Percentiles rank a stretch among this genome's conserved stretches.
These are phyloP conservation scores for Tulasnella sp. DNA, from an alignment of 768 basidiomycete species.

Conservation along the genomic window DNA sequence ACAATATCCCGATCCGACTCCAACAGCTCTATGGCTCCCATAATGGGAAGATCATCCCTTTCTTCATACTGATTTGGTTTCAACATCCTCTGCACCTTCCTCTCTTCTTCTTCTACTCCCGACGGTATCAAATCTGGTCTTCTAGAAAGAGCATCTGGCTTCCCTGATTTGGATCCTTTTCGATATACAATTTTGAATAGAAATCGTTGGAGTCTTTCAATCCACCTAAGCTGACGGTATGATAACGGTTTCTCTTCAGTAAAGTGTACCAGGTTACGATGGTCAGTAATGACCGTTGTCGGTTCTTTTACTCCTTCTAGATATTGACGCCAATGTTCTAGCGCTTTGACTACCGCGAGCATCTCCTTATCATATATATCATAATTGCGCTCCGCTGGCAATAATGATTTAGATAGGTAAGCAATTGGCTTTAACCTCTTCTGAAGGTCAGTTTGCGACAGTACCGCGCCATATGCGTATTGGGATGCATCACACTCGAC, in stretches of 20 bases:
- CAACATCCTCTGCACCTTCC: too few relatives aligned
- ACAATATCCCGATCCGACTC: too few relatives aligned
- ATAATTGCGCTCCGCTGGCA: background rate
- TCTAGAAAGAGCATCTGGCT: background rate
- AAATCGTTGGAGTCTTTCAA: background rate
- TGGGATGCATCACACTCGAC: background rate
- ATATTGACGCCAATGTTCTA: slow-evolving; percentile 19
- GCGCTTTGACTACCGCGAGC: slow-evolving; percentile 3
- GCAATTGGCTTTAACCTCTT: background rate
- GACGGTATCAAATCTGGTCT: too few relatives aligned
- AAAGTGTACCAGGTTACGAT: slow-evolving; percentile 21
- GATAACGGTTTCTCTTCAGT: background rate
- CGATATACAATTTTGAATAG: background rate
- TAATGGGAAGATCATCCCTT: too few relatives aligned
- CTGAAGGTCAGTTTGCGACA: background rate
- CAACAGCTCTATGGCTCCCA: too few relatives aligned
- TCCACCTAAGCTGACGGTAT: background rate
- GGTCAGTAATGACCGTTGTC: slow-evolving; percentile 21
- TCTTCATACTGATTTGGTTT: too few relatives aligned
- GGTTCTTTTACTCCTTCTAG: slow-evolving; percentile 18
- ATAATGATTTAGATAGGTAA: background rate
- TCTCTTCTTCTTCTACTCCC: too few relatives aligned
- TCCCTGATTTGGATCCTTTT: background rate
- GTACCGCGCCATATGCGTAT: background rate
- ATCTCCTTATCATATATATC: slow-evolving; percentile 9